Evolutionary conservation across 257 asterid species (phyloP).

Genomic region (Verbascum thapsus): DNA sequence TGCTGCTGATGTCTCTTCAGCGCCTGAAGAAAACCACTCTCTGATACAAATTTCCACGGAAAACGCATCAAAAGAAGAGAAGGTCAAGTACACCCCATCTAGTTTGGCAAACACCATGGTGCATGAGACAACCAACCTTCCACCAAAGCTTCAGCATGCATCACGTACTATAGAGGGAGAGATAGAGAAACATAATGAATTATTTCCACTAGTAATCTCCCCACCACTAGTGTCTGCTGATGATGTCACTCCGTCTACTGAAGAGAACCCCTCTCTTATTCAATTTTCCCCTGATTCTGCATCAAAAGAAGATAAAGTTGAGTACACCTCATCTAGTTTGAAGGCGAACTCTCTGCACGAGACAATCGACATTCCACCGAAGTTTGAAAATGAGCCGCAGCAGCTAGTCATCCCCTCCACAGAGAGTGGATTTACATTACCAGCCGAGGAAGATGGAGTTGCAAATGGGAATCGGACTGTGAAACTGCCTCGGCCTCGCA

Average conservation of each 20-base stretch:
- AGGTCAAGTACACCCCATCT: too few species aligned
- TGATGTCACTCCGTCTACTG: slow-evolving; percentile 31
- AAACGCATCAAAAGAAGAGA: too few species aligned
- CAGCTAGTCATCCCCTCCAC: slow-evolving; percentile 31
- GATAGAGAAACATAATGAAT: slow-evolving; percentile 27
- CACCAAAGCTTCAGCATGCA: slow-evolving; percentile 53
- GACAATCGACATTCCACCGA: slow-evolving; percentile 9
- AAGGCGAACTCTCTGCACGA: slow-evolving; percentile 23
- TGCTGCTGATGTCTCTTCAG: too few species aligned
- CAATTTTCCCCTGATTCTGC: slow-evolving; percentile 27
- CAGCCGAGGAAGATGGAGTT: slow-evolving; percentile 51
- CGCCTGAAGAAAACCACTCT: too few species aligned
- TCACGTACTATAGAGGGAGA: slow-evolving; percentile 39
- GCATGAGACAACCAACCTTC: too few species aligned
- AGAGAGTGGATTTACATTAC: slow-evolving; percentile 39
- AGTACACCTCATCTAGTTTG: slow-evolving; percentile 24
- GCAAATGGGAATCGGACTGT: slow-evolving; percentile 37
- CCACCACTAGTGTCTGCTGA: slow-evolving; percentile 27
- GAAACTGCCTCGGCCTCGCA: slow-evolving; percentile 64
- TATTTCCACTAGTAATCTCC: slow-evolving; percentile 27
- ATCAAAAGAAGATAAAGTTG: slow-evolving; percentile 29
- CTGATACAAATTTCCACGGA: too few species aligned
- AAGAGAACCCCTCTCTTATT: slow-evolving; percentile 31
- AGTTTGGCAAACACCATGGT: too few species aligned
- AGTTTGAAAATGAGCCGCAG: slow-evolving; percentile 36